Percentiles rank a stretch among this genome's conserved stretches.
Evolutionary conservation across 2,329 filamentous ascomycete species (phyloP).

Genomic region (Alternaria atra): DNA sequence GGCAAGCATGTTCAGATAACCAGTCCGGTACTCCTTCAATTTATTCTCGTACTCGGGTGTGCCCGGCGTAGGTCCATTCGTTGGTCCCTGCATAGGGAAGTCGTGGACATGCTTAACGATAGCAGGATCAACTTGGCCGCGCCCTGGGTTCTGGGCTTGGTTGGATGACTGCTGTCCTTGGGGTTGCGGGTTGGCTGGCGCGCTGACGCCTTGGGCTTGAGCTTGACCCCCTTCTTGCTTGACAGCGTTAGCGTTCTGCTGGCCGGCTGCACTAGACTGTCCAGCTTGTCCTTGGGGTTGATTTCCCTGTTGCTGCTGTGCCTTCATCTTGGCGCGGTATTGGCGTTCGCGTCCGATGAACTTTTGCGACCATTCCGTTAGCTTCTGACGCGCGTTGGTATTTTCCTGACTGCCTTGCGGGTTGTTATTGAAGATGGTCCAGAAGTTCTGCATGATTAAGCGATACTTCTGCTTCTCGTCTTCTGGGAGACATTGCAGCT

Average conservation of each 20-base stretch:
- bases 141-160: constrained; percentile 18
- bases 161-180: constrained; percentile 24
- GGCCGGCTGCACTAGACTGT: constrained; percentile 37
- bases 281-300: constrained; percentile 33
- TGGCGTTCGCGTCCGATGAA: constrained; percentile 60
- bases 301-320: constrained; percentile 27
- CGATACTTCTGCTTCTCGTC: constrained; percentile 66
- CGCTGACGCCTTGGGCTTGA: constrained; percentile 15
- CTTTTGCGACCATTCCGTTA: constrained; percentile 60
- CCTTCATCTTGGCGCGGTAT: constrained; percentile 53
- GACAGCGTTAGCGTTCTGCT: constrained; percentile 41
- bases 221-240: constrained; percentile 31
- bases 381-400: constrained; percentile 59
- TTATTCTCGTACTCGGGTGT: constrained; percentile 49
- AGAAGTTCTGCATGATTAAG: constrained; percentile 62
- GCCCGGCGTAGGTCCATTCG: constrained; percentile 35
- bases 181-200: constrained; percentile 13
- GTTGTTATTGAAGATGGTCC: constrained; percentile 61
- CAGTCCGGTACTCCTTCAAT: constrained; percentile 47
- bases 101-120: constrained; percentile 51
- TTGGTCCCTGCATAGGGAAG: constrained; percentile 47
- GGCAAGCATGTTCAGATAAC: constrained; percentile 46
- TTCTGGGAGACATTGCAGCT: constrained; percentile 56
- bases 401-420: constrained; percentile 61
- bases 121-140: constrained; percentile 35